Base-by-base conservation (phyloP, 768 basidiomycete species). In the Nidularia sp. region DNA sequence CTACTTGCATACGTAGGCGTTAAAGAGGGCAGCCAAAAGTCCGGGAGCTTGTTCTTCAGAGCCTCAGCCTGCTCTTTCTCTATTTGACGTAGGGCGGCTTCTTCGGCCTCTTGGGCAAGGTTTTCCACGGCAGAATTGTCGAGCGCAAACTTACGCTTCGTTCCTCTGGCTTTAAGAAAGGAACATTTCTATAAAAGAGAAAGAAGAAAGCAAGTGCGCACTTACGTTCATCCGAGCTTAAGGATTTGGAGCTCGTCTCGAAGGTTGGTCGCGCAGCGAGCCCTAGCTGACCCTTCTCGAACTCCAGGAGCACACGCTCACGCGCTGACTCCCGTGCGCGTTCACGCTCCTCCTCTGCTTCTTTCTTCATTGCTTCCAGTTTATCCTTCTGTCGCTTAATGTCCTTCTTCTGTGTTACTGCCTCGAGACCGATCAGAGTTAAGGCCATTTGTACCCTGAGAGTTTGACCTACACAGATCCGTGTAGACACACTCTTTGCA, bases 1-100 rank as follows among this genome's bases (percentile, higher is more conserved):
- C 63, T 75, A 33, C 88, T 75, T 22, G 80, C 71, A 67, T 89
- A 83, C 44, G 80, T 95, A 0, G 95, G 95, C 0, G 95, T 94
- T 25, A 98, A 70, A 0, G 90, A 93, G 2, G 94, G 94, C 36
- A 99, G 76, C 97, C 97, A 99, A 66, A 97, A 99, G 61, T 97
- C 94, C 2, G 97, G 94, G 2, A 98, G 79, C 66, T 98, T 97
- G 54, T 83, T 80, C 53, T 87, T 90, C 52, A 96, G 71, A 2
- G 87, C 80, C 55, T 93, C 93, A 0, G 88, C 86, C 58, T 91
- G 89, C 65, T 97, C 93, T 34, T 78, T 76, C 62, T 93, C 90
- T 45, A 98, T 92, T 60, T 86, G 73, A 33, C 78, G 77, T 47
- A 95, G 70, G 0, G 97, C 97, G 15, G 84, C 86, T 53, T 95